Conservation (phyloP, 1,284 basidiomycete genomes). For the Microbotryomycetes sp. region DNA sequence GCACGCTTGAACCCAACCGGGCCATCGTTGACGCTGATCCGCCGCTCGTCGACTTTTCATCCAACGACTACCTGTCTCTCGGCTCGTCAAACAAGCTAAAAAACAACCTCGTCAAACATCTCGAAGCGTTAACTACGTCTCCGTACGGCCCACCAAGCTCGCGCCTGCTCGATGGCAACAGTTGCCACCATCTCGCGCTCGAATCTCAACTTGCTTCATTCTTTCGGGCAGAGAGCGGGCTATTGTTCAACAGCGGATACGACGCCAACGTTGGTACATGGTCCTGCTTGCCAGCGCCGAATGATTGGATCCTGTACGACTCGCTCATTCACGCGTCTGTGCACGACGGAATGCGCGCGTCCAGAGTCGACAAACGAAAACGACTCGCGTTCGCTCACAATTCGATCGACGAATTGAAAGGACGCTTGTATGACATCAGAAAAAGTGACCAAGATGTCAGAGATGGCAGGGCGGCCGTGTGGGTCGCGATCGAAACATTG, state of each 20-base stretch:
- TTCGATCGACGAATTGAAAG: slow-evolving; percentile 44
- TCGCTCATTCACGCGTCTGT: slow-evolving; percentile 86
- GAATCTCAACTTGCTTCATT: slow-evolving; percentile 60
- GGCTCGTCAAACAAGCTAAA: slow-evolving; percentile 56
- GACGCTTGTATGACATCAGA: not conserved
- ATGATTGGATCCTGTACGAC: slow-evolving; percentile 76
- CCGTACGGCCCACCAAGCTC: slow-evolving; percentile 78
- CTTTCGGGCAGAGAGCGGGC: slow-evolving; percentile 53
- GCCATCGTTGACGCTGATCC: not conserved
- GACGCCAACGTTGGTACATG: slow-evolving; percentile 91
- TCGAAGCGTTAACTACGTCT: slow-evolving; percentile 41
- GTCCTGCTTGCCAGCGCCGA: slow-evolving; percentile 66
- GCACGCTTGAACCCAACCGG: slow-evolving; percentile 8
- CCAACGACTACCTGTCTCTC: slow-evolving; percentile 92
- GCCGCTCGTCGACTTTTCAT: slow-evolving; percentile 60
- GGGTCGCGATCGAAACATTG: slow-evolving; percentile 73
- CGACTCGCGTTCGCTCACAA: slow-evolving; percentile 65
- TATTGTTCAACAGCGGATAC: slow-evolving; percentile 91
- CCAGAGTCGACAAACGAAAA: slow-evolving; percentile 47
- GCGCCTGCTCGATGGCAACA: slow-evolving; percentile 74
- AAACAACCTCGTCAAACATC: slow-evolving; percentile 47
- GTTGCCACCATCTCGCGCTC: slow-evolving; percentile 56
- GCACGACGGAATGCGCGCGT: slow-evolving; percentile 76
- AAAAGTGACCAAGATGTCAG: slow-evolving; percentile 12
- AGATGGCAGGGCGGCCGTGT: slow-evolving; percentile 19